phyloP scores from a whole-genome alignment of 108 stramenopile species.

The Fistulifera pelliculosa region DNA sequence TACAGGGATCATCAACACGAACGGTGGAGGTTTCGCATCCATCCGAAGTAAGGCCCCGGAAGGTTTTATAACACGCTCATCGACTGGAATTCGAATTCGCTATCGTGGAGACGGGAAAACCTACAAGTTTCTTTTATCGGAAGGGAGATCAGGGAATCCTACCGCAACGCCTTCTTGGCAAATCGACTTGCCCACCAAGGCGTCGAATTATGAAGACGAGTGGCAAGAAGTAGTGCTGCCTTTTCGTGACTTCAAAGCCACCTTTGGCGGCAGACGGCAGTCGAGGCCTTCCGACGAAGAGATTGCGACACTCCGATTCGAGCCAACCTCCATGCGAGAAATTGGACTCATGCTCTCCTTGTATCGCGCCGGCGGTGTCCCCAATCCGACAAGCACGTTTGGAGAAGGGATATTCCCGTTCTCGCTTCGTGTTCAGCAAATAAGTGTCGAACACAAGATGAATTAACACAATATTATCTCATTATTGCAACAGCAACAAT shows the following conservation, averaged over 20 bases:
- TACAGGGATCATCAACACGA: constrained; percentile 57
- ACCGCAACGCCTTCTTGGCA: constrained; percentile 53
- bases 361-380: constrained; percentile 44
- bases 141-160: constrained; percentile 41
- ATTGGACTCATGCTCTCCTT: constrained; percentile 68
- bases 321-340: constrained; percentile 41
- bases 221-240: constrained; percentile 31
- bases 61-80: constrained; percentile 1
- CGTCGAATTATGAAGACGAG: constrained; percentile 6
- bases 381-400: constrained; percentile 62
- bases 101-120: constrained; percentile 62
- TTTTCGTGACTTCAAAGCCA: constrained; percentile 30
- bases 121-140: constrained; percentile 54
- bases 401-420: constrained; percentile 63
- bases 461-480: too few relatives aligned
- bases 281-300: constrained; percentile 19
- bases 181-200: constrained; percentile 39
- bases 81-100: constrained; percentile 24
- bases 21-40: constrained; percentile 63
- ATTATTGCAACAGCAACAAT: too few relatives aligned
- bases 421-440: constrained; percentile 29
- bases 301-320: constrained; percentile 23
- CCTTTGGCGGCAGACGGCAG: constrained; percentile 24
- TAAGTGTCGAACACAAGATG: too few relatives aligned
- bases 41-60: constrained; percentile 38